Base-by-base conservation (phyloP, 2,329 filamentous ascomycete species). In the Ophiostoma angusticollis region DNA sequence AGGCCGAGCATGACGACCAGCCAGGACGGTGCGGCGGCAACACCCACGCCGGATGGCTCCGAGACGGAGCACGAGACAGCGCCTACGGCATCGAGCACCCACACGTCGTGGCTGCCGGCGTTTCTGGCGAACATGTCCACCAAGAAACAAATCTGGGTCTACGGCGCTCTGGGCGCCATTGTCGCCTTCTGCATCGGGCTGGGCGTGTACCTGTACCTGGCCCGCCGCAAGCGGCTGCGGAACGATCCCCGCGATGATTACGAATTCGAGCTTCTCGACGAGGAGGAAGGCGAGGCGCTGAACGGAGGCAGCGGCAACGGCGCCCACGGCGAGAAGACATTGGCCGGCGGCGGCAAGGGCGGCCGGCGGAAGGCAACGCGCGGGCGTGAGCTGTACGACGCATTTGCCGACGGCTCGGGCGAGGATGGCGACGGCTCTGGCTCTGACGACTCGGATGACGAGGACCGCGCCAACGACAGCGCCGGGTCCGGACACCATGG, bases 371-470 rank as follows among this genome's bases (percentile, higher is more conserved):
- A 45, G 40, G 39, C 40, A 8, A 67, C 70, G 37, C 59, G 84
- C 16, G 91, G 85, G 2, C 86, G 89, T 21, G 89, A 96, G 63
- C 64, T 98, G 31, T 98, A 98, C 57, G 91, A 98, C 65, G 91
- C 91, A 5, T 98, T 98, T 67, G 91, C 91, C 0, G 87, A 84
- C 13, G 89, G 86, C 37, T 77, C 72, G 44, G 70, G 73, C 18
- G 89, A 89, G 42, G 87, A 91, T 41, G 81, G 84, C 40, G 41
- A 67, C 13, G 89, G 86, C 37, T 77, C 72, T 44, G 70, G 73
- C 18, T 89, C 89, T 42, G 87, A 91, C 41, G 81, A 84, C 40
- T 40, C 66, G 23, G 60, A 63, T 5, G 56, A 52, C 32, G 65
- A 64, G 24, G 63, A 62, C 12, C n/a, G n/a, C n/a, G n/a, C n/a